These are phyloP conservation scores for Cryptosporidium sp. DNA, from an alignment of 169 alveolate species.

Conservation along the genomic window DNA sequence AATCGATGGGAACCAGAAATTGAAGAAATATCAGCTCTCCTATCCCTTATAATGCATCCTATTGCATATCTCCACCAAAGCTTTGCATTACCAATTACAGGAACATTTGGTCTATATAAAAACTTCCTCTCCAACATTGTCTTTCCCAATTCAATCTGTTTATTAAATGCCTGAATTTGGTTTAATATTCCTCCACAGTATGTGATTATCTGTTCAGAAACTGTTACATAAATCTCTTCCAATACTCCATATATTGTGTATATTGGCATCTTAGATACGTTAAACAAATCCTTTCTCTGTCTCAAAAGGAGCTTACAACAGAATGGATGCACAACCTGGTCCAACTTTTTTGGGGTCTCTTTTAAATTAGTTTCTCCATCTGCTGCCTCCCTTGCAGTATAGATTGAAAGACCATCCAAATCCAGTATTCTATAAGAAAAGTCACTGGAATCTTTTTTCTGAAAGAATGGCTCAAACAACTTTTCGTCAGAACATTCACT, in stretches of 20 bases:
- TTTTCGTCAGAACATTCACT: slow-evolving; percentile 37
- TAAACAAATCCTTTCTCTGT: slow-evolving; percentile 51
- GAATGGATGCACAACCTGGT: slow-evolving; percentile 58
- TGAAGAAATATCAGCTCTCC: neutral
- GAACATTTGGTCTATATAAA: slow-evolving; percentile 56
- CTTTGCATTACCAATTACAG: slow-evolving; percentile 48
- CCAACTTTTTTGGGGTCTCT: neutral
- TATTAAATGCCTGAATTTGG: slow-evolving; percentile 47
- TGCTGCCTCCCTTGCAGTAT: neutral
- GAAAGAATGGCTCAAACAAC: slow-evolving; percentile 56
- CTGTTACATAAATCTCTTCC: slow-evolving; percentile 62
- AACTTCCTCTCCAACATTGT: slow-evolving; percentile 34
- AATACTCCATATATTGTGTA: slow-evolving; percentile 63
- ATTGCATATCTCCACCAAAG: slow-evolving; percentile 73
- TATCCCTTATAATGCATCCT: slow-evolving; percentile 49
- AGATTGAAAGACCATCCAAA: slow-evolving; percentile 50
- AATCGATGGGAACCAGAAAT: neutral
- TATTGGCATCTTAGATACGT: slow-evolving; percentile 27
- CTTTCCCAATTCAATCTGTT: slow-evolving; percentile 43
- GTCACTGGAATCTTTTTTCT: slow-evolving; percentile 46
- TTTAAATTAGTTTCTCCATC: neutral
- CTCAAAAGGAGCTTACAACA: slow-evolving; percentile 63
- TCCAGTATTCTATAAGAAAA: slow-evolving; percentile 60
- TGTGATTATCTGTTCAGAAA: slow-evolving; percentile 54
- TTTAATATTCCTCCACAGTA: slow-evolving; percentile 31